Conservation (phyloP, 2,329 filamentous ascomycete species). For the Ceratocystis variospora region DNA sequence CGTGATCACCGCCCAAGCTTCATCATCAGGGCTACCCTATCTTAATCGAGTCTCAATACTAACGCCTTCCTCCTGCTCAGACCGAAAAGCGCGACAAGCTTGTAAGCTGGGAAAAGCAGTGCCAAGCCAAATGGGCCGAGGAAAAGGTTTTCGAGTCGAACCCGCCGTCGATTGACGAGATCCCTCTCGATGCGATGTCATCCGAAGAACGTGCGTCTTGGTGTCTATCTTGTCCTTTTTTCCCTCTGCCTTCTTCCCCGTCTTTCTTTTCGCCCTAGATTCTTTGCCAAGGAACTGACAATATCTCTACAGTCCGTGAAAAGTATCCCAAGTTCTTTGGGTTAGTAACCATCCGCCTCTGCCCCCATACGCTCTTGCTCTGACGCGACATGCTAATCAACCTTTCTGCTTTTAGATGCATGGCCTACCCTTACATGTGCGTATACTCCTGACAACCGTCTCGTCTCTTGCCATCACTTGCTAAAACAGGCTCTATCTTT, state of each 20-base stretch:
- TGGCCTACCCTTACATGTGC: conserved; percentile 29
- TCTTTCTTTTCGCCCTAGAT: neutral
- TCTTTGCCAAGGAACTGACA: neutral
- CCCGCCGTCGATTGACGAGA: conserved; percentile 65
- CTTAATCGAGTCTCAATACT: neutral
- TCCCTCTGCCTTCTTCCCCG: neutral
- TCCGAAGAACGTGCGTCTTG: conserved; percentile 41
- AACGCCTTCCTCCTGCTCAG: conserved; percentile 28
- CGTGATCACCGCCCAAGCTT: neutral
- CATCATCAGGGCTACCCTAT: conserved; percentile 10
- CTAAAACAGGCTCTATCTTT: neutral
- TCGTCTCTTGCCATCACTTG: too few species aligned
- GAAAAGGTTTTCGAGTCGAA: conserved; percentile 69
- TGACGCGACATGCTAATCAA: neutral
- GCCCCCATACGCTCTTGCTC: neutral
- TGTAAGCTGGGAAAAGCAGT: conserved; percentile 77
- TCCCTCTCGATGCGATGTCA: conserved; percentile 60
- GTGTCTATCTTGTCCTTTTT: neutral
- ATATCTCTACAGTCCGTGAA: conserved; percentile 39
- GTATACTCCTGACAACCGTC: conserved; percentile 23
- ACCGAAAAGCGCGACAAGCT: conserved; percentile 80
- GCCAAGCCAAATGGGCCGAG: conserved; percentile 51
- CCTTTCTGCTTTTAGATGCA: conserved; percentile 22
- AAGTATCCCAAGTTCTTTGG: conserved; percentile 87
- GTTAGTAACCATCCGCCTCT: conserved; percentile 24